These are phyloP conservation scores for Hypomyces perniciosus DNA, from an alignment of 2,329 filamentous ascomycete species.

Conservation along the genomic window DNA sequence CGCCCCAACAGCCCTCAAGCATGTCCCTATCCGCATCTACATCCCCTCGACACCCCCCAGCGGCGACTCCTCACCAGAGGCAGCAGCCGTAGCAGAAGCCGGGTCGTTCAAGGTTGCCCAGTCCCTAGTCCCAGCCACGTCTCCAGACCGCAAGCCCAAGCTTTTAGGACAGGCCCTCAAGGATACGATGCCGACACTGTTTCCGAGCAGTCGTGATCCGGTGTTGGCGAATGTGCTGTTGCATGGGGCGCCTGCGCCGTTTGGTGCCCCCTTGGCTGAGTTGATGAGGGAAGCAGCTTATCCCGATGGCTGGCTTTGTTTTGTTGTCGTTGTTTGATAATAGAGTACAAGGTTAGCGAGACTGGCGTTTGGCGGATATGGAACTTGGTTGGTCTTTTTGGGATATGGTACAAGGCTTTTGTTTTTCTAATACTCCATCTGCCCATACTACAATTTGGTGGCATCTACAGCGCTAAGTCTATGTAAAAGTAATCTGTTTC, in stretches of 20 bases:
- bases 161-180: slow-evolving; percentile 72
- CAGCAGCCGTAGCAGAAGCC: slow-evolving; percentile 20
- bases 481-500: slow-evolving; percentile 59
- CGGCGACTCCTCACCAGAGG: slow-evolving; percentile 26
- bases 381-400: neutral
- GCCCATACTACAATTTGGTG: neutral
- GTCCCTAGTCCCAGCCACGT: slow-evolving; percentile 55
- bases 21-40: slow-evolving; percentile 86
- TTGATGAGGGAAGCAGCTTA: slow-evolving; percentile 78
- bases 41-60: slow-evolving; percentile 59
- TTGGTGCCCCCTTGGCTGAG: slow-evolving; percentile 74
- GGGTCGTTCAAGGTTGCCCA: slow-evolving; percentile 69
- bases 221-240: slow-evolving; percentile 78
- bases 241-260: slow-evolving; percentile 79
- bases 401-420: neutral
- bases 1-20: slow-evolving; percentile 65
- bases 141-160: slow-evolving; percentile 34
- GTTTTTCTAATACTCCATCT: neutral
- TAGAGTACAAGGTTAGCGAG: neutral
- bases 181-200: slow-evolving; percentile 68
- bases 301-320: slow-evolving; percentile 84
- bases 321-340: slow-evolving; percentile 68
- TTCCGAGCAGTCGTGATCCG: slow-evolving; percentile 78
- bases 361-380: neutral
- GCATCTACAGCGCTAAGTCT: neutral